These are phyloP conservation scores for Ophiobolus disseminans DNA, from an alignment of 2,329 filamentous ascomycete species.

Conservation along the genomic window DNA sequence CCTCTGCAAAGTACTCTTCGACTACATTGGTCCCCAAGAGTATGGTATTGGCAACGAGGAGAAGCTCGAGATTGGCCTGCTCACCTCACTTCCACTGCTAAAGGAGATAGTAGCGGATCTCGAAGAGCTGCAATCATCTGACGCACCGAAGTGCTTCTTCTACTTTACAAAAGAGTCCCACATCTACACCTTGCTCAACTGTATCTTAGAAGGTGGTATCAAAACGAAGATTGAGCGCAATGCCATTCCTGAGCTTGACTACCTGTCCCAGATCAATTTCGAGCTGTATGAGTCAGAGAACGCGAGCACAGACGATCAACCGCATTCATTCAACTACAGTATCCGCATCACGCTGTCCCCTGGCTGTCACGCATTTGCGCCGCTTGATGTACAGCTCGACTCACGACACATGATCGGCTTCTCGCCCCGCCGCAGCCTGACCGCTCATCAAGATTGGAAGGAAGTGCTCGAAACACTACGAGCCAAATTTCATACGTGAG, in stretches of 20 bases:
- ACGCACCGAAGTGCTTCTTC: slow-evolving; percentile 94
- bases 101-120: slow-evolving; percentile 97
- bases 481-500: slow-evolving; percentile 93
- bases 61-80: slow-evolving; percentile 96
- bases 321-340: slow-evolving; percentile 85
- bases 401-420: slow-evolving; percentile 96
- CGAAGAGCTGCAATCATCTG: slow-evolving; percentile 94
- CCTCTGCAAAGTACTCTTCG: slow-evolving; percentile 91
- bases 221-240: slow-evolving; percentile 96
- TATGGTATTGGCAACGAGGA: slow-evolving; percentile 95
- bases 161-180: slow-evolving; percentile 99
- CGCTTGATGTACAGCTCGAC: slow-evolving; percentile 93
- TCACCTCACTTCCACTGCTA: slow-evolving; percentile 90
- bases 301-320: slow-evolving; percentile 62
- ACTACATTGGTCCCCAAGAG: slow-evolving; percentile 98
- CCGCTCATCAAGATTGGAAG: slow-evolving; percentile 93
- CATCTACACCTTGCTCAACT: slow-evolving; percentile 97
- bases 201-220: slow-evolving; percentile 94
- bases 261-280: slow-evolving; percentile 96
- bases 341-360: slow-evolving; percentile 96
- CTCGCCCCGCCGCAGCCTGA: slow-evolving; percentile 87
- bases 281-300: slow-evolving; percentile 97
- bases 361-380: slow-evolving; percentile 95
- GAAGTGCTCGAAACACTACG: slow-evolving; percentile 94
- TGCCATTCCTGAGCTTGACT: slow-evolving; percentile 95